Conservation (phyloP, 495 filamentous ascomycete genomes). For the Lentithecium fluviatile region DNA sequence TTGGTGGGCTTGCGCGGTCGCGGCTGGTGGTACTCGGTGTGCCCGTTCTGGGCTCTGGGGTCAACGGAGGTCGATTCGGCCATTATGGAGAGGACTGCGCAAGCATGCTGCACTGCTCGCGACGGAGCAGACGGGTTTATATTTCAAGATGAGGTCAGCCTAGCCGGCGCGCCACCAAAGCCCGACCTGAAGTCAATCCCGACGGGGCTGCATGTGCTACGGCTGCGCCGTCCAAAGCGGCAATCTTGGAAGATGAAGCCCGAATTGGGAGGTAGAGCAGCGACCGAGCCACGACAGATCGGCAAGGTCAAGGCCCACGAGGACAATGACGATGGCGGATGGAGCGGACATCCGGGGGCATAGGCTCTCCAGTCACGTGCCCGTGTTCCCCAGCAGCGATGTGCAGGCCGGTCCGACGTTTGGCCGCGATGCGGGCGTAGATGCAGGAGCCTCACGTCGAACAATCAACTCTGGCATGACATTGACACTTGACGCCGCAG, state of each 20-base stretch:
- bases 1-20: slow-evolving; percentile 28
- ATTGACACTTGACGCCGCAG: too few species aligned
- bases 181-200: not conserved
- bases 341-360: too few species aligned
- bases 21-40: slow-evolving; percentile 26
- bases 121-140: not conserved
- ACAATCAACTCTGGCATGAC: too few species aligned
- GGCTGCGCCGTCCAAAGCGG: not conserved
- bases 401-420: too few species aligned
- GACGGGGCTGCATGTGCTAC: too few species aligned
- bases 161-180: not conserved
- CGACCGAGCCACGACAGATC: too few species aligned
- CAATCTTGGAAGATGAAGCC: too few species aligned
- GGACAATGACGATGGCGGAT: not conserved
- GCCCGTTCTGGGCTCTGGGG: slow-evolving; percentile 3
- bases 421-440: too few species aligned
- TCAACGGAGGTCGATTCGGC: slow-evolving; percentile 30
- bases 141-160: slow-evolving; percentile 14
- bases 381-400: too few species aligned
- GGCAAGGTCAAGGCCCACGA: not conserved
- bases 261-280: too few species aligned
- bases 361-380: too few species aligned
- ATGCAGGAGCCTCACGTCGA: too few species aligned
- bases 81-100: slow-evolving; percentile 17
- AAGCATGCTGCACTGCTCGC: slow-evolving; percentile 14